Evolutionary conservation across 805 yeast genomes (phyloP).

Genomic region (Wickerhamomyces subpelliculosus): DNA sequence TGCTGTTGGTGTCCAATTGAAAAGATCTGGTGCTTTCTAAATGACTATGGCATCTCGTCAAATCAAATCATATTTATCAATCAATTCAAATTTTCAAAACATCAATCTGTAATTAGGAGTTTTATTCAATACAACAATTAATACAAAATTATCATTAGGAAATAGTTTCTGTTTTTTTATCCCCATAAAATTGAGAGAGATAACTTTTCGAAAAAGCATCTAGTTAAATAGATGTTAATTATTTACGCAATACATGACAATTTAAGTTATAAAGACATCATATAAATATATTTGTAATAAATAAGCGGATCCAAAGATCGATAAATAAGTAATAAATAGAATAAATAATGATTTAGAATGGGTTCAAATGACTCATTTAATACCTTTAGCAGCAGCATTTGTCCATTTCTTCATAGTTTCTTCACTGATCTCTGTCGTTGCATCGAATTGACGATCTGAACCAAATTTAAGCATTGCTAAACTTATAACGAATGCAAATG

Average conservation of each 20-base stretch:
- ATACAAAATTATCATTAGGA: no score
- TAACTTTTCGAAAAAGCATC: no score
- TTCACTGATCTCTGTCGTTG: constrained; percentile 14
- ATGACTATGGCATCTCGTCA: not conserved
- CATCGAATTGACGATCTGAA: constrained; percentile 10
- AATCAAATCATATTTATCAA: not conserved
- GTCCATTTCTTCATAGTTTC: constrained; percentile 18
- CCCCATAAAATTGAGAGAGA: no score
- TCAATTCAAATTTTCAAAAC: constrained; percentile 2
- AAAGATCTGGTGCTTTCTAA: constrained; percentile 68
- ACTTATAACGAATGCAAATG: constrained; percentile 10
- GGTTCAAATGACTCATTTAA: not conserved
- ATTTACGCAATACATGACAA: no score
- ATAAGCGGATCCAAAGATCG: no score
- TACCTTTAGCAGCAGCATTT: constrained; percentile 13
- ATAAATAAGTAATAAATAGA: constrained; percentile 1
- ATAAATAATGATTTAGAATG: not conserved
- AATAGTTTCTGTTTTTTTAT: no score
- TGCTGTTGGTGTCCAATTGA: constrained; percentile 73
- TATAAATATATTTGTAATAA: no score
- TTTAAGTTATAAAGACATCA: no score
- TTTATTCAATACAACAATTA: no score
- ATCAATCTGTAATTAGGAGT: no score
- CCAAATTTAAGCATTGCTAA: constrained; percentile 7
- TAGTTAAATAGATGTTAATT: no score